Base-by-base conservation (phyloP, 2,329 filamentous ascomycete genomes). In the Fusarium clavum region DNA sequence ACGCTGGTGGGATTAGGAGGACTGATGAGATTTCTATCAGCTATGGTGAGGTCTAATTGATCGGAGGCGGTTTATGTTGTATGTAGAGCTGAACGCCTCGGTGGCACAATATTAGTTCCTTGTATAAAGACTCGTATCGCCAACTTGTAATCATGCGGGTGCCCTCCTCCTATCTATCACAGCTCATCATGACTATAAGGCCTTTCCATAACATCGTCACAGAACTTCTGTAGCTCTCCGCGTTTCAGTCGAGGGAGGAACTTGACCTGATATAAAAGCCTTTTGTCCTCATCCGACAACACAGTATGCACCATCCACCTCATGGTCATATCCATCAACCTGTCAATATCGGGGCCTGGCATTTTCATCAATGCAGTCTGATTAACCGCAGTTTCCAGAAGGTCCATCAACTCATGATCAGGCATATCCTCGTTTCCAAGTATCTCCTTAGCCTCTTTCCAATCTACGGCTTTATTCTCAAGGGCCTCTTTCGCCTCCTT, bases 11-110 rank as follows among this genome's bases (percentile, higher is more conserved):
- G 1, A 70, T 67, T 8, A 61, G 34, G n/a, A 56, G 57, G 27
- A 70, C 55, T 0, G 67, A 70, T 29, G 67, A 70, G 11, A 30
- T 67, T 2, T 67, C 52, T 1, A 40, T 70, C 3, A 70, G 66
- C 4, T 70, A 70, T n/a, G 46, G 29, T 0, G 40, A 29, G 8
- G 22, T 20, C 8, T 24, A 16, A 45, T 9, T n/a, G 20, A 12
- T 11, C 4, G 1, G 14, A 34, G 8, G 6, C 11, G 16, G 32
- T 1, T 6, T 6, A 5, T 38, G 9, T 3, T 11, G 3, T n/a
- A 38, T 38, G 1, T 38, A n/a, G 18, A 38, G 5, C 3, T 11
- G 10, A 9, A n/a, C 5, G 3, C 9, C 9, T 18, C 0, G 5
- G 10, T n/a, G 34, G 34, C 18, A 38, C 34, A 11, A n/a, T 6